Evolutionary conservation across 176 grass and related monocot species (phyloP).

Genomic region (Musa schizocarpa): DNA sequence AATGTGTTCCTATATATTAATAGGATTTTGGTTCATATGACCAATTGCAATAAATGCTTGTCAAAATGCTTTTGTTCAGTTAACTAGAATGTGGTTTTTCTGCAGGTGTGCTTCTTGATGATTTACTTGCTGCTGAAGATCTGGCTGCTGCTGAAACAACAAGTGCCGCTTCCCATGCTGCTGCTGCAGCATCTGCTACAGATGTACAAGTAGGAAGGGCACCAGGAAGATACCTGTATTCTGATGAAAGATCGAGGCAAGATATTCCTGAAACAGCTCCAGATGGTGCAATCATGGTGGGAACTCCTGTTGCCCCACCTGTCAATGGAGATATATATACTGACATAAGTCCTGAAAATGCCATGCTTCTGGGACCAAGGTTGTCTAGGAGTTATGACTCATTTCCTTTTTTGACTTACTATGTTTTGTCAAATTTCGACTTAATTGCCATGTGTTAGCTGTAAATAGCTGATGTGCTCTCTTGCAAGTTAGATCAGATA

Average conservation of each 20-base stretch:
- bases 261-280: constrained; percentile 40
- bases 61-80: background rate
- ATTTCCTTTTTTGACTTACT: background rate
- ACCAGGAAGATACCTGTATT: constrained; percentile 49
- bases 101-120: constrained; percentile 82
- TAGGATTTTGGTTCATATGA: too few species aligned
- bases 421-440: constrained; percentile 5
- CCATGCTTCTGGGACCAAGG: constrained; percentile 76
- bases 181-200: constrained; percentile 38
- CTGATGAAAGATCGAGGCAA: constrained; percentile 55
- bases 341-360: constrained; percentile 95
- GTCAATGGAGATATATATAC: constrained; percentile 73
- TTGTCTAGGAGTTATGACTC: constrained; percentile 21
- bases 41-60: too few species aligned
- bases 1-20: too few species aligned
- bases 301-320: constrained; percentile 83
- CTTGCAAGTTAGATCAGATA: background rate
- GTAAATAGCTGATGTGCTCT: background rate
- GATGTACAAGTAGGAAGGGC: constrained; percentile 51
- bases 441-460: background rate
- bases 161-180: constrained; percentile 69
- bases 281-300: constrained; percentile 80
- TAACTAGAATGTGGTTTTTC: constrained; percentile 15
- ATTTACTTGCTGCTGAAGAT: constrained; percentile 94
- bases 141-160: constrained; percentile 88